phyloP scores from a whole-genome alignment of 2,329 filamentous ascomycete genomes.

The Periconia macrospinosa region DNA sequence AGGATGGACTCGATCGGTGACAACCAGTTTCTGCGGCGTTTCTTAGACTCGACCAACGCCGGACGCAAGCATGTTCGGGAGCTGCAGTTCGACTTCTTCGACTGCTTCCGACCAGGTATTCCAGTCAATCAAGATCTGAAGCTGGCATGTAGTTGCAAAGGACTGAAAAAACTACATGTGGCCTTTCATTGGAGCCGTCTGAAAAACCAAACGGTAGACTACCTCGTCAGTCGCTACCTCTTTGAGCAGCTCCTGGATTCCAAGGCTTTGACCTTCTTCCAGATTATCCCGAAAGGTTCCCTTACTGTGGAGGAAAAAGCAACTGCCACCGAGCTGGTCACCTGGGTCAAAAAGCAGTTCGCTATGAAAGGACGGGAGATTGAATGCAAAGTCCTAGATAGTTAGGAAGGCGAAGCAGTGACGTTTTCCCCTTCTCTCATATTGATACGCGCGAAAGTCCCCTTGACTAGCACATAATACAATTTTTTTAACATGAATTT shows the following conservation, averaged over 20 bases:
- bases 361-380: too few species aligned
- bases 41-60: background rate
- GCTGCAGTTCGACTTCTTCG: background rate
- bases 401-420: too few species aligned
- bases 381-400: too few species aligned
- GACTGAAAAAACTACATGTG: background rate
- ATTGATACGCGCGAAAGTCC: too few species aligned
- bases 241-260: background rate
- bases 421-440: too few species aligned
- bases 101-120: background rate
- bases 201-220: background rate
- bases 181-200: background rate
- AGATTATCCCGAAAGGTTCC: background rate
- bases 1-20: background rate
- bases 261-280: background rate
- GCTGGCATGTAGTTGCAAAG: background rate
- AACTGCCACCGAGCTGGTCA: background rate
- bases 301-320: background rate
- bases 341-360: background rate
- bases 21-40: background rate
- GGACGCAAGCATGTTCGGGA: background rate
- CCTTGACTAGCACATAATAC: too few species aligned
- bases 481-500: too few species aligned
- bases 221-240: background rate
- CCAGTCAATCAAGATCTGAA: background rate